These are phyloP conservation scores for Aspergillus nomiae DNA, from an alignment of 2,329 filamentous ascomycete genomes.

Conservation along the genomic window DNA sequence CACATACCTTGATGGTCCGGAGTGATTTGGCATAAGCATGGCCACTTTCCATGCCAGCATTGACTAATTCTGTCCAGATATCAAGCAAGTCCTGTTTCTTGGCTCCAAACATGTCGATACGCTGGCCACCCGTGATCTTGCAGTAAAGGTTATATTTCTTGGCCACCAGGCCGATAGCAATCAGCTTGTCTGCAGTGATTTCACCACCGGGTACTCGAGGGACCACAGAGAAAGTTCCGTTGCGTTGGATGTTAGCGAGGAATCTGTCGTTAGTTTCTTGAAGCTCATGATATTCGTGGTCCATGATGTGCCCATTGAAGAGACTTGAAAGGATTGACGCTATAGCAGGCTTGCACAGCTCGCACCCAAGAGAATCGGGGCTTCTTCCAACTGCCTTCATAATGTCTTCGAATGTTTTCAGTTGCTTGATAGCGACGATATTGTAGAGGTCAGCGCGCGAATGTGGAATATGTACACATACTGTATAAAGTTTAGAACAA, in stretches of 20 bases:
- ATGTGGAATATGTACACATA: slow-evolving; percentile 82
- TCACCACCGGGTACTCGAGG: slow-evolving; percentile 82
- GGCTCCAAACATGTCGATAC: slow-evolving; percentile 91
- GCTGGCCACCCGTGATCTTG: slow-evolving; percentile 89
- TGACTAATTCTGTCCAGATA: slow-evolving; percentile 80
- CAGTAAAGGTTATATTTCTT: slow-evolving; percentile 83
- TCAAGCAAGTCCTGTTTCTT: slow-evolving; percentile 80
- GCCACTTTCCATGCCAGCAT: slow-evolving; percentile 85
- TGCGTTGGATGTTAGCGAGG: slow-evolving; percentile 85
- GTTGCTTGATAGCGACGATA: slow-evolving; percentile 78
- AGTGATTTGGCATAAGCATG: slow-evolving; percentile 90
- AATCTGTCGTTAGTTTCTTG: slow-evolving; percentile 92
- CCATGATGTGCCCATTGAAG: slow-evolving; percentile 82
- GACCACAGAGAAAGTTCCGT: slow-evolving; percentile 87
- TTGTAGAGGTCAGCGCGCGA: slow-evolving; percentile 88
- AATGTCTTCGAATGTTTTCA: slow-evolving; percentile 71
- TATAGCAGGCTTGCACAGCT: slow-evolving; percentile 81
- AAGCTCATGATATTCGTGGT: slow-evolving; percentile 68
- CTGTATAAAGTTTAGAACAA: slow-evolving; percentile 24
- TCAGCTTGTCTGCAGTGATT: slow-evolving; percentile 82
- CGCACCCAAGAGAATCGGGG: slow-evolving; percentile 73
- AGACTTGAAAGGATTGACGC: slow-evolving; percentile 79
- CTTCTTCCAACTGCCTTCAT: slow-evolving; percentile 79
- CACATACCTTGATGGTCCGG: slow-evolving; percentile 71
- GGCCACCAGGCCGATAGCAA: slow-evolving; percentile 80